A percentile compares a stretch with the other conserved stretches of the same genome.
phyloP scores from a whole-genome alignment of 1,284 basidiomycete genomes.

The Cerrena zonata region DNA sequence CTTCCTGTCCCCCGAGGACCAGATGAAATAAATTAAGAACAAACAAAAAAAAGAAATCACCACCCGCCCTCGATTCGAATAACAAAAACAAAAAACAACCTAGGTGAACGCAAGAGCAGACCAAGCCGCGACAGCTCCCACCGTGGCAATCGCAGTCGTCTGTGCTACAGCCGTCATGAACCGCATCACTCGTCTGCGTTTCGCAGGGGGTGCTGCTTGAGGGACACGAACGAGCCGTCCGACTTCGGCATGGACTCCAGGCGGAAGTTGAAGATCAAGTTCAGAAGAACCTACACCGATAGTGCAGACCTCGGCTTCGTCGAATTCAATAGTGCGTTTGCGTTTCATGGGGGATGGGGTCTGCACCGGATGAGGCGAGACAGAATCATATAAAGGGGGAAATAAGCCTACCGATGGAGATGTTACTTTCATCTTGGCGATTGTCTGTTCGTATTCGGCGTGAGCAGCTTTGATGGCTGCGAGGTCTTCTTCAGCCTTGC shows the following conservation, averaged over 20 bases:
- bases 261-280: background rate
- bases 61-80: no score
- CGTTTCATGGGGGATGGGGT: conserved; percentile 27
- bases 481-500: conserved; percentile 28
- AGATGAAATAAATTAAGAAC: background rate
- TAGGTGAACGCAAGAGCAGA: conserved; percentile 53
- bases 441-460: conserved; percentile 23
- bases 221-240: background rate
- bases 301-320: conserved; percentile 11
- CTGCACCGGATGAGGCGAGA: conserved; percentile 19
- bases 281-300: conserved; percentile 1
- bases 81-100: background rate
- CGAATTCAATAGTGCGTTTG: conserved; percentile 24
- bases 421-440: conserved; percentile 19
- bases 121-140: conserved; percentile 66
- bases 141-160: conserved; percentile 51
- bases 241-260: background rate
- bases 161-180: conserved; percentile 41
- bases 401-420: conserved; percentile 11
- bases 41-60: no score
- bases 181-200: conserved; percentile 42
- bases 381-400: conserved; percentile 5
- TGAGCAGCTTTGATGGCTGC: conserved; percentile 27
- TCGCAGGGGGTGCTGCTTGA: conserved; percentile 17
- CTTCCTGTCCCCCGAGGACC: background rate